Base-by-base conservation (phyloP, 805 yeast genomes). In the Yamadazyma sp. region DNA sequence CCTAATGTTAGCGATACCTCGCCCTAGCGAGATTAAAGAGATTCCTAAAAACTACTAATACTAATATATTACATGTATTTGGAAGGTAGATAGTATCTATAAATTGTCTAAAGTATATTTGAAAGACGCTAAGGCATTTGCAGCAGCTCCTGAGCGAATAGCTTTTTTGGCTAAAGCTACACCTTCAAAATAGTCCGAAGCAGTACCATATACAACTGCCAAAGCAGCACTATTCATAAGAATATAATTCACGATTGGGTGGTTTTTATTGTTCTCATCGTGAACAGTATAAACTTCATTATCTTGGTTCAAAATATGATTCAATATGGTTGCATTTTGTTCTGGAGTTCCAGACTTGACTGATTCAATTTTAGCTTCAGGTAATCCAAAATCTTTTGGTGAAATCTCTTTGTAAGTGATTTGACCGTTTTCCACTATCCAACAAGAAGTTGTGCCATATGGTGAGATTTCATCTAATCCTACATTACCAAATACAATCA, bases 391-490 rank as follows among this genome's bases (percentile, higher is more conserved):
- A 61, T 88, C 94, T 15, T 62, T 54, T 2, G 98, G 98, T 7
- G 70, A 64, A 2, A 85, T 45, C 27, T 60, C 66, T 30, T 70
- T 69, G 13, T 60, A 59, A 7, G 68, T 58, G 18, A 76, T 65
- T 15, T 57, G 50, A 0, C 71, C 75, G 2, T 66, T 53, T 33
- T 66, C 68, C 1, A 82, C 75, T 34, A 72, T 66, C 99, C 99
- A 93, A 42, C 82, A 77, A 38, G 76, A 76, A 2, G 96, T 82
- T 36, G 66, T 60, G 0, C 97, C 98, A 20, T 82, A 76, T 2
- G 97, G 96, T 2, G 96, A 82, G 23, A 93, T 84, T 62, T 93
- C 98, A 55, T 93, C 99, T 20, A 93, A 66, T 0, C 96, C 96
- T 31, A 85, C 77, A 35, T 80, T 80, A 9, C 99, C 99, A 78